Percentiles rank a stretch among this genome's conserved stretches.
Evolutionary conservation across 768 basidiomycete species (phyloP).

Genomic region (Lepiota brunneoincarnata): DNA sequence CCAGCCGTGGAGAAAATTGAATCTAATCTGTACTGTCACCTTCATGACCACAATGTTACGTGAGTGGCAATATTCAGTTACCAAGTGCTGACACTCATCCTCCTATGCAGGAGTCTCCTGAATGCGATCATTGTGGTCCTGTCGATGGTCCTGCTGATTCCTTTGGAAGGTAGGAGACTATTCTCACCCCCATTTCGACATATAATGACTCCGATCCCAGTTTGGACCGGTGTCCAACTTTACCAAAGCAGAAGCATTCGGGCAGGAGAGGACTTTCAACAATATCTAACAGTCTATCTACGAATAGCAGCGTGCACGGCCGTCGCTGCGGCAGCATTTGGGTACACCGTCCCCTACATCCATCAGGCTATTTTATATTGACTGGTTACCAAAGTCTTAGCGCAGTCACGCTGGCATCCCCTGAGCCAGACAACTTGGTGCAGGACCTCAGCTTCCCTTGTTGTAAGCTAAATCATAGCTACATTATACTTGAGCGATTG

Average conservation of each 20-base stretch:
- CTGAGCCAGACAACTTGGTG: not conserved
- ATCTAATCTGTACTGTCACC: slow-evolving; percentile 9
- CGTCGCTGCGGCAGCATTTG: slow-evolving; percentile 1
- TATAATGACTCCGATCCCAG: not conserved
- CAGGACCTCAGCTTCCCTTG: slow-evolving; percentile 9
- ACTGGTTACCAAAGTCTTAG: not conserved
- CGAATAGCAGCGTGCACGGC: slow-evolving; percentile 5
- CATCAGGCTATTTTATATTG: not conserved
- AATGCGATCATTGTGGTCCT: slow-evolving; percentile 4
- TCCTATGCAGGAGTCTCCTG: not conserved
- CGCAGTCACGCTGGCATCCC: not conserved
- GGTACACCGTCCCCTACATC: not conserved
- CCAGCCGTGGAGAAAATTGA: slow-evolving; percentile 1
- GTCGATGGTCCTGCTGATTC: slow-evolving; percentile 5
- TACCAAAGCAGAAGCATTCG: slow-evolving; percentile 3
- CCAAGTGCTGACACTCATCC: not conserved
- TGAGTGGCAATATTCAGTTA: not conserved
- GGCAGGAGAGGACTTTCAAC: slow-evolving; percentile 1
- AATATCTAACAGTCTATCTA: slow-evolving; percentile 4
- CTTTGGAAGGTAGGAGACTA: not conserved
- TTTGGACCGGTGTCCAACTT: slow-evolving; percentile 7
- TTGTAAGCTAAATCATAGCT: not conserved
- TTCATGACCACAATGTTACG: not conserved
- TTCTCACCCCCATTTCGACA: not conserved
- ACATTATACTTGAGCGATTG: not conserved